Percentiles rank a stretch among this genome's conserved stretches.
Evolutionary conservation across 306 rosid genomes (phyloP).

Genomic region (Casuarina glauca): DNA sequence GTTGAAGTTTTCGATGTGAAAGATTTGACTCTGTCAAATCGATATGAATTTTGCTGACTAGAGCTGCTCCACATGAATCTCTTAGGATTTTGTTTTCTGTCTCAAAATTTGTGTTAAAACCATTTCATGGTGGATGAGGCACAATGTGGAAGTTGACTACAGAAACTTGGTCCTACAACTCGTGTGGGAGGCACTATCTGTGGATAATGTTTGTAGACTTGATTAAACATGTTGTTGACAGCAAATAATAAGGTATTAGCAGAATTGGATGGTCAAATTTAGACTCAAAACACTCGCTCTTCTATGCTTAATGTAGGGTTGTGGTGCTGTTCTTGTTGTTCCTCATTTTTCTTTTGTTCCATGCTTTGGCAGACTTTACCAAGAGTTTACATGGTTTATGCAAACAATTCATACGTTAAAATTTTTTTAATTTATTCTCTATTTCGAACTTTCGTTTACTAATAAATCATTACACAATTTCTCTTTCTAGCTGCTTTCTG

Average conservation of each 20-base stretch:
- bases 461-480: too few species aligned
- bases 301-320: neutral
- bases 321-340: neutral
- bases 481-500: neutral
- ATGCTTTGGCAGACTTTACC: neutral
- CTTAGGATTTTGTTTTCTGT: neutral
- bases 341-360: neutral
- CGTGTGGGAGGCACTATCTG: neutral
- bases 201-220: neutral
- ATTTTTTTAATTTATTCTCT: too few species aligned
- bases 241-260: neutral
- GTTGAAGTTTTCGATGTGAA: neutral
- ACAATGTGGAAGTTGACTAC: neutral
- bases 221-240: neutral
- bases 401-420: too few species aligned
- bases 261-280: neutral
- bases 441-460: too few species aligned
- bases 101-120: neutral
- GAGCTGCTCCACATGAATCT: neutral
- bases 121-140: conserved; percentile 4
- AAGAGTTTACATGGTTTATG: too few species aligned
- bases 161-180: neutral
- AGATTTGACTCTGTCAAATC: neutral
- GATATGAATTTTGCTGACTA: neutral
- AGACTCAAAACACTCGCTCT: neutral